phyloP scores from a whole-genome alignment of 192 early-diverging fungal genomes.

The Podila verticillata region DNA sequence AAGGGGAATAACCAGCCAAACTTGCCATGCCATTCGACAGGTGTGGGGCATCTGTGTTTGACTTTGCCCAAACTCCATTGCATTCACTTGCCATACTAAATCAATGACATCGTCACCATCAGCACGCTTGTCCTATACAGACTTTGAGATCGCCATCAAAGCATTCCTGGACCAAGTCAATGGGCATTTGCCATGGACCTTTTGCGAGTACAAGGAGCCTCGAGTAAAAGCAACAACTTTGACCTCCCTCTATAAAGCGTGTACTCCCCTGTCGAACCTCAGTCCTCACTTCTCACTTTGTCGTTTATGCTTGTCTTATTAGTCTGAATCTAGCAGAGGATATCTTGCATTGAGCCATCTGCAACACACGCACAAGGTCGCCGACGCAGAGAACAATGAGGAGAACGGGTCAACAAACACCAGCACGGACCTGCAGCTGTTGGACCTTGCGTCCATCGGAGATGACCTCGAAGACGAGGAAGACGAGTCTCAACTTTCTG shows the following conservation, averaged over 20 bases:
- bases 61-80: too few relatives aligned
- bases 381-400: background rate
- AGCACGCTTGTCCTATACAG: constrained; percentile 24
- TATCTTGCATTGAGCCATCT: background rate
- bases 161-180: constrained; percentile 24
- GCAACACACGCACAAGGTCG: background rate
- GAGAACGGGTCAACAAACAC: background rate
- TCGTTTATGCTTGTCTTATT: background rate
- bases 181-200: constrained; percentile 23
- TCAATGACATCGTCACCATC: background rate
- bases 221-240: too few relatives aligned
- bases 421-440: background rate
- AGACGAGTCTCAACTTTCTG: background rate
- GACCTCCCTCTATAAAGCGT: too few relatives aligned
- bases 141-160: constrained; percentile 41
- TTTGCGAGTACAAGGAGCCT: constrained; percentile 7
- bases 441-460: constrained; percentile 1
- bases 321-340: background rate
- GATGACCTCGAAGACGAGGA: background rate
- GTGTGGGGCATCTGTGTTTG: too few relatives aligned
- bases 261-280: too few relatives aligned
- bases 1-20: too few relatives aligned
- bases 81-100: too few relatives aligned
- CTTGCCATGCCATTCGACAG: too few relatives aligned
- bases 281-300: background rate